phyloP scores from a whole-genome alignment of 768 basidiomycete species.

The Astraeus odoratus region DNA sequence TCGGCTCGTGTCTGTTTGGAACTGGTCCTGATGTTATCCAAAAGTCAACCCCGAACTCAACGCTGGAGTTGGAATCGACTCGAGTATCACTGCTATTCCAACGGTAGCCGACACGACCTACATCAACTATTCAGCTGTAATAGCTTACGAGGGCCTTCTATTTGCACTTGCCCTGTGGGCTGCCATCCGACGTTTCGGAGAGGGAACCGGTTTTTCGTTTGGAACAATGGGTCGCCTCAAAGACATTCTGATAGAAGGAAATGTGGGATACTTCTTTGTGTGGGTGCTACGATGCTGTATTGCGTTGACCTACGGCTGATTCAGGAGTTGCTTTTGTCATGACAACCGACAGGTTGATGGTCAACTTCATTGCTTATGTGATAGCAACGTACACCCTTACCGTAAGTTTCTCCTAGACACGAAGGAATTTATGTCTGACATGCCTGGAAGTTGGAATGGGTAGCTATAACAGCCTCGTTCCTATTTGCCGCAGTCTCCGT shows the following conservation, averaged over 20 bases:
- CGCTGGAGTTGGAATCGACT: too few relatives aligned
- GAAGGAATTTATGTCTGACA: neutral
- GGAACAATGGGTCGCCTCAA: neutral
- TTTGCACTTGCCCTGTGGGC: neutral
- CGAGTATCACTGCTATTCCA: neutral
- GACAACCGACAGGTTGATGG: neutral
- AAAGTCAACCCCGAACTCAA: too few relatives aligned
- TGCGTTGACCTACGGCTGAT: neutral
- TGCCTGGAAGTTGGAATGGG: neutral
- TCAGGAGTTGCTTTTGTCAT: too few relatives aligned
- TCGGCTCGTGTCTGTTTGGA: too few relatives aligned
- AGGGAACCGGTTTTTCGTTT: neutral
- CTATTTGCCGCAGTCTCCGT: too few relatives aligned
- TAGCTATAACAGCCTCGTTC: too few relatives aligned
- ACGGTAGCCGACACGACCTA: neutral
- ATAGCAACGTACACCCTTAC: neutral
- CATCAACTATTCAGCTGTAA: neutral
- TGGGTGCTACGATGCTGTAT: neutral
- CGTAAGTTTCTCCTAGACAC: neutral
- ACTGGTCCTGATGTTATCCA: too few relatives aligned
- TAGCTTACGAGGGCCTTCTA: neutral
- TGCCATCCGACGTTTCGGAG: neutral
- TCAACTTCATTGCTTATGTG: neutral
- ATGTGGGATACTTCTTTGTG: neutral
- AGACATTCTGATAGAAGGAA: neutral